Evolutionary conservation across 306 rosid genomes (phyloP).

Genomic region (Vigna trinervia): DNA sequence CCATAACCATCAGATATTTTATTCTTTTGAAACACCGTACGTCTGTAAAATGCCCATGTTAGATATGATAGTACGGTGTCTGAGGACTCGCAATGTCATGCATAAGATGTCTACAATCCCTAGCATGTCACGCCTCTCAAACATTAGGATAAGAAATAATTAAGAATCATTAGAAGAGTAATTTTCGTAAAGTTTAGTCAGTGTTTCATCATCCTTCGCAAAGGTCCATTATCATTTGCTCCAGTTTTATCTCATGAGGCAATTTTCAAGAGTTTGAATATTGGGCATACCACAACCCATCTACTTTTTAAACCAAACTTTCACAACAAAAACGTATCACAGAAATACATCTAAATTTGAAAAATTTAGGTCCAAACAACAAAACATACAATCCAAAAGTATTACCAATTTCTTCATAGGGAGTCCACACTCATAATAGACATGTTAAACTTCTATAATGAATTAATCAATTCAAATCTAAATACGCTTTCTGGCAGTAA

Average conservation of each 20-base stretch:
- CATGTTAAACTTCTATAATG: no score
- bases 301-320: background rate
- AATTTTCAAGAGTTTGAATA: background rate
- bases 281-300: background rate
- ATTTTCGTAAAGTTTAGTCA: background rate
- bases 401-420: background rate
- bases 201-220: background rate
- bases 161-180: background rate
- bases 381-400: background rate
- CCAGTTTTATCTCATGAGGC: background rate
- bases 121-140: background rate
- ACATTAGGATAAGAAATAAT: slow-evolving; percentile 3
- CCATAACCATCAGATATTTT: slow-evolving; percentile 1
- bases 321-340: no score
- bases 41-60: background rate
- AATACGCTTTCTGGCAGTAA: background rate
- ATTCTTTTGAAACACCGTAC: background rate
- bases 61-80: background rate
- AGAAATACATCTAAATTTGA: background rate
- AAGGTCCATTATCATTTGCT: background rate
- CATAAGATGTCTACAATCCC: background rate
- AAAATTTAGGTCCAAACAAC: background rate
- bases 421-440: no score
- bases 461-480: background rate
- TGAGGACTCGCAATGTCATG: background rate